phyloP scores from a whole-genome alignment of 371 early-diverging fungal genomes.

The Mortierella sp. region DNA sequence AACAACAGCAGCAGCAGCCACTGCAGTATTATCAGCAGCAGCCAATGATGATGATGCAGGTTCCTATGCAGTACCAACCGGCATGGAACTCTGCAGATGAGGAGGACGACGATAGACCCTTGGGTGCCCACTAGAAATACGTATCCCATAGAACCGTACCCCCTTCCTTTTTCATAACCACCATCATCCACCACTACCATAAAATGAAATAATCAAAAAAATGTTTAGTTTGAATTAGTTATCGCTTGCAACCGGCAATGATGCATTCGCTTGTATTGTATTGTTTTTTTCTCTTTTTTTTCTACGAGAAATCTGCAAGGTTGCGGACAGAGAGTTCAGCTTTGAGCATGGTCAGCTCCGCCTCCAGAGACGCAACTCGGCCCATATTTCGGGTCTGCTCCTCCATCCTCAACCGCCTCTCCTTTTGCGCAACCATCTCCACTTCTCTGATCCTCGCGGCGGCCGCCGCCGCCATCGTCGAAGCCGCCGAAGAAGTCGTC shows the following conservation, averaged over 20 bases:
- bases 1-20: conserved; percentile 15
- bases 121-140: conserved; percentile 19
- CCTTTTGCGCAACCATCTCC: conserved; percentile 54
- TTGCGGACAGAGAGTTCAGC: conserved; percentile 54
- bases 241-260: neutral
- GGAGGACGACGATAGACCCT: conserved; percentile 42
- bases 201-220: neutral
- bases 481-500: conserved; percentile 21
- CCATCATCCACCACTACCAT: neutral
- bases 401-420: conserved; percentile 57
- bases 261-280: too few relatives aligned
- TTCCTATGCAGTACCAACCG: conserved; percentile 15
- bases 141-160: neutral
- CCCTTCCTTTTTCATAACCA: neutral
- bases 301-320: conserved; percentile 38
- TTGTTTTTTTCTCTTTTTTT: neutral
- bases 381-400: conserved; percentile 54
- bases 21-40: conserved; percentile 22
- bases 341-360: conserved; percentile 61
- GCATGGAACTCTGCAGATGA: conserved; percentile 35
- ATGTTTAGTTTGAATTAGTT: neutral
- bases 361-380: conserved; percentile 61
- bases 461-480: conserved; percentile 26
- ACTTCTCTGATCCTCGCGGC: conserved; percentile 38
- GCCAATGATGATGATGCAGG: neutral